Evolutionary conservation across 2,329 filamentous ascomycete genomes (phyloP), one percentile per base, ranked within the genome.

Genomic region (Trichoderma sp.): DNA sequence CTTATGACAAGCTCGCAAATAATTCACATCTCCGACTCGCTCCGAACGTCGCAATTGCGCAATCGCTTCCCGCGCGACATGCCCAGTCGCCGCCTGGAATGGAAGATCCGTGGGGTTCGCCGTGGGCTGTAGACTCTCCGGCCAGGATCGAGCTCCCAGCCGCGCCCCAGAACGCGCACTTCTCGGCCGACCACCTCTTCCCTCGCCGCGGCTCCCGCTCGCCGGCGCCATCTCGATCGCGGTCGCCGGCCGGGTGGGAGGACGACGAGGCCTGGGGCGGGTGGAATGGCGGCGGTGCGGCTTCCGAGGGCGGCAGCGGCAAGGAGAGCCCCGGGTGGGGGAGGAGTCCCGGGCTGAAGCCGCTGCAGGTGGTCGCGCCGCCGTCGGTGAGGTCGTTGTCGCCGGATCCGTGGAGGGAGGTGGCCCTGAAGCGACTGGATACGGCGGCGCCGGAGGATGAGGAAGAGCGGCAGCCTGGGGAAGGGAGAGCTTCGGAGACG

Each of bases 71-170:
- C 30, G 67, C 72, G 69, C 75, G 75, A 74, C 71, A 76, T 74
- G 75, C 74, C 44, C 69, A 68, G 69, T 71, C 71, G 73, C 69
- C 68, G 73, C 69, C 68, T 74, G 77, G 72, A 68, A 87, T 87
- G 85, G 85, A 87, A 74, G 83, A 87, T 83, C 84, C 85, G 71
- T 87, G 85, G 85, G 82, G 82, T 75, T 86, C 84, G 70, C 85
- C 85, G 76, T 87, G 85, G 85, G 80, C 81, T 66, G 78, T 78
- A 66, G 73, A 75, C 58, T 67, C 71, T 65, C 70, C 74, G 15
- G 77, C 72, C 74, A 82, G 71, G 68, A 73, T 71, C 71, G 72
- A 76, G 66, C 70, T 77, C 28, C 74, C 75, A 6, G 66, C 72
- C 63, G 73, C 74, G 66, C 76, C 75, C 47, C 71, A 74, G 41